phyloP scores from a whole-genome alignment of 345 rosid species.

The Draba incana region DNA sequence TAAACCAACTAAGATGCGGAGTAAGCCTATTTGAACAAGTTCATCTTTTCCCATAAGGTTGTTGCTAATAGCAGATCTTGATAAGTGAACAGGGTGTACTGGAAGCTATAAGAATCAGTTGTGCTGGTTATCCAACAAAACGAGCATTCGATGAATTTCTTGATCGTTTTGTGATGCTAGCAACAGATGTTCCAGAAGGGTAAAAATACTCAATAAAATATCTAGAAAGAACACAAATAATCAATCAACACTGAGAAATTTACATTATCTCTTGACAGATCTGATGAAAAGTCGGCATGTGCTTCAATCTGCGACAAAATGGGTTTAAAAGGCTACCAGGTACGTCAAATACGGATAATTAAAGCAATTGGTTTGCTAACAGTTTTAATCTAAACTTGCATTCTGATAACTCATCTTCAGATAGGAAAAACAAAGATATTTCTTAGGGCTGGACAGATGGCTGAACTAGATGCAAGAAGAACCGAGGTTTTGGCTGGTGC shows the following conservation, averaged over 20 bases:
- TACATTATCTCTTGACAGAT: slow-evolving; percentile 43
- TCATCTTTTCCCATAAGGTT: slow-evolving; percentile 12
- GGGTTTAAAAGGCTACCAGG: slow-evolving; percentile 72
- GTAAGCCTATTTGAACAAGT: slow-evolving; percentile 44
- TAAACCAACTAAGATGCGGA: slow-evolving; percentile 68
- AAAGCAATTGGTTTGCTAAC: slow-evolving; percentile 3
- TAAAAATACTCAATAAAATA: slow-evolving; percentile 41
- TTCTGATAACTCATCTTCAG: slow-evolving; percentile 42
- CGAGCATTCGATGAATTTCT: slow-evolving; percentile 78
- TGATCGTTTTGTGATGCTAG: slow-evolving; percentile 78
- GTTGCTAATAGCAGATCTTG: slow-evolving; percentile 20
- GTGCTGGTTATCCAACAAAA: slow-evolving; percentile 88
- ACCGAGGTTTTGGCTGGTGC: slow-evolving; percentile 62
- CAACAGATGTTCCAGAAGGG: slow-evolving; percentile 67
- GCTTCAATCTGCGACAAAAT: slow-evolving; percentile 56
- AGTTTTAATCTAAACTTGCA: slow-evolving; percentile 24
- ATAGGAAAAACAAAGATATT: slow-evolving; percentile 70
- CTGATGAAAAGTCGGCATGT: slow-evolving; percentile 62
- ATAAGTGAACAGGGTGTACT: slow-evolving; percentile 71
- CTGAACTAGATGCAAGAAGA: slow-evolving; percentile 70
- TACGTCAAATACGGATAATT: slow-evolving; percentile 30
- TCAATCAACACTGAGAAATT: slow-evolving; percentile 18
- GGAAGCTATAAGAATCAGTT: slow-evolving; percentile 82
- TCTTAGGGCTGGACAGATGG: slow-evolving; percentile 80
- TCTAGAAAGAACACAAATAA: slow-evolving; percentile 17